Percentiles rank a stretch among this genome's conserved stretches.
Conservation (phyloP, 441 rosid species). For the Gossypium schwendimanii region DNA sequence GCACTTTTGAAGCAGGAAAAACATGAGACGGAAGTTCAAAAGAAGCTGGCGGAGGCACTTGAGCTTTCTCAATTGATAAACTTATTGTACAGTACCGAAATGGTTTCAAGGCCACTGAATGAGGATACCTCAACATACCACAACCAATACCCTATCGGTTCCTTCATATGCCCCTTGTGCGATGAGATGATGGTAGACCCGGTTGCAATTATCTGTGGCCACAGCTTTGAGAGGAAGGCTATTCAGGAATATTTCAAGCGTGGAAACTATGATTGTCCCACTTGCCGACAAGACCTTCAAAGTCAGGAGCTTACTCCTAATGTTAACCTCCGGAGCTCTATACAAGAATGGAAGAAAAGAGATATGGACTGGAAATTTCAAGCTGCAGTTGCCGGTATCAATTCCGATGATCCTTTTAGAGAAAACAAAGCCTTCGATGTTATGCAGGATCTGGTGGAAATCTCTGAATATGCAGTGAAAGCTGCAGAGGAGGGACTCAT, state of each 20-base stretch:
- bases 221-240: slow-evolving; percentile 51
- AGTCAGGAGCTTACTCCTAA: slow-evolving; percentile 39
- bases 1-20: slow-evolving; percentile 36
- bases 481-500: slow-evolving; percentile 25
- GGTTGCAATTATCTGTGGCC: slow-evolving; percentile 40
- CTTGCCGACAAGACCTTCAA: slow-evolving; percentile 33
- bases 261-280: slow-evolving; percentile 39
- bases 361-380: slow-evolving; percentile 37
- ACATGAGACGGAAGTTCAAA: slow-evolving; percentile 40
- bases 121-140: slow-evolving; percentile 14
- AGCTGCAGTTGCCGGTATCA: slow-evolving; percentile 28
- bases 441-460: slow-evolving; percentile 27
- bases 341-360: slow-evolving; percentile 39
- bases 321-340: slow-evolving; percentile 33
- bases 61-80: slow-evolving; percentile 36
- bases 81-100: slow-evolving; percentile 33
- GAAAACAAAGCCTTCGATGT: slow-evolving; percentile 35
- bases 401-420: slow-evolving; percentile 20
- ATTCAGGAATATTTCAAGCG: slow-evolving; percentile 30
- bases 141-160: slow-evolving; percentile 23
- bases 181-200: slow-evolving; percentile 46
- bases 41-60: slow-evolving; percentile 44
- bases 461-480: slow-evolving; percentile 29
- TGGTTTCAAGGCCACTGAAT: slow-evolving; percentile 20
- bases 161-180: slow-evolving; percentile 37